Conservation (phyloP, 2,329 filamentous ascomycete species). For the Acephala macrosclerotiorum region DNA sequence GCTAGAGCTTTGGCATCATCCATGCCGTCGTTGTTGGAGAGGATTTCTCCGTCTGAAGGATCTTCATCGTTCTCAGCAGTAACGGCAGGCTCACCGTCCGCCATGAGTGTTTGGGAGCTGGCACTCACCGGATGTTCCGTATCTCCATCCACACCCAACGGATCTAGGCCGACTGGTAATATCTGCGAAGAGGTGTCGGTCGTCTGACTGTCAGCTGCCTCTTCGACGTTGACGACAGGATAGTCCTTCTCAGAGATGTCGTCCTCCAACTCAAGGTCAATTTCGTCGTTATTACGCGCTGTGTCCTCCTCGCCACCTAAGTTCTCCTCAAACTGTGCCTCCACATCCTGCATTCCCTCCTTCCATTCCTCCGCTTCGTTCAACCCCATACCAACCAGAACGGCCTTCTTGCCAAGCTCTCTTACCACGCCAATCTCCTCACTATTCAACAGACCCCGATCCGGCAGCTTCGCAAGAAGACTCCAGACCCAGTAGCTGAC, state of each 20-base stretch:
- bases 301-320: constrained; percentile 44
- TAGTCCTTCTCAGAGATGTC: constrained; percentile 34
- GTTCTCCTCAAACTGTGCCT: constrained; percentile 52
- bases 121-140: constrained; percentile 3
- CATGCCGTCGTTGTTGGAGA: background rate
- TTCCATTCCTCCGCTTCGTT: constrained; percentile 45
- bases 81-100: background rate
- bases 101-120: constrained; percentile 6
- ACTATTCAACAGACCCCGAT: constrained; percentile 76
- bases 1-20: background rate
- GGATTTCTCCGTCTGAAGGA: background rate
- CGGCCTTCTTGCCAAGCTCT: constrained; percentile 80
- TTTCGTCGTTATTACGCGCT: constrained; percentile 32
- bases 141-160: constrained; percentile 21
- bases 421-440: constrained; percentile 78
- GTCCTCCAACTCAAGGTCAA: constrained; percentile 29
- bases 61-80: constrained; percentile 3
- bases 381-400: constrained; percentile 53
- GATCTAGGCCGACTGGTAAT: background rate
- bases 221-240: constrained; percentile 27
- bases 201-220: constrained; percentile 8
- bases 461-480: constrained; percentile 76
- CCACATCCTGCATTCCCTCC: constrained; percentile 53
- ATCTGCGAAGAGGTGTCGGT: background rate
- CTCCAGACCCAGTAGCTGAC: constrained; percentile 89